A percentile compares a stretch with the other conserved stretches of the same genome.
Evolutionary conservation across 345 rosid genomes (phyloP).

Genomic region (Hibiscus trionum): DNA sequence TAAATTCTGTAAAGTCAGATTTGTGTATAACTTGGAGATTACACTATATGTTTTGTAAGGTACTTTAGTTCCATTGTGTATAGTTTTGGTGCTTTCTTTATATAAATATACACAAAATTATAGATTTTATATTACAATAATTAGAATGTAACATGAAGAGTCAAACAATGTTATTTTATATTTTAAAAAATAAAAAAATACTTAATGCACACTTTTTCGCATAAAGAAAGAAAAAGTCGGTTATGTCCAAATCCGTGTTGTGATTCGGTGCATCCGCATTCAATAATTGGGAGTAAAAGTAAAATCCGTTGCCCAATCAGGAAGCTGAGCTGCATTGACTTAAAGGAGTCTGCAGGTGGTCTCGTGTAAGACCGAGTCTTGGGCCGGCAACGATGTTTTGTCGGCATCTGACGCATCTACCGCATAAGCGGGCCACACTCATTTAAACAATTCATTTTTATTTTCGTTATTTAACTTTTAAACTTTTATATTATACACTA

Average conservation of each 20-base stretch:
- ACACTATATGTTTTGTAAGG: too few species aligned
- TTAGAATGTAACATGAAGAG: too few species aligned
- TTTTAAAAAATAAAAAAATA: too few species aligned
- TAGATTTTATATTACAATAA: too few species aligned
- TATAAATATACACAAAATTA: too few species aligned
- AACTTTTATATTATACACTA: too few species aligned
- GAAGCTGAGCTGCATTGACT: constrained; percentile 7
- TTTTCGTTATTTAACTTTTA: too few species aligned
- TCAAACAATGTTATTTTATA: too few species aligned
- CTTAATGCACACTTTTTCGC: neutral
- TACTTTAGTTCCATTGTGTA: too few species aligned
- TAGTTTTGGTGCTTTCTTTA: too few species aligned
- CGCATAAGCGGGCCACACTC: neutral
- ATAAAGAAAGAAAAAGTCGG: neutral
- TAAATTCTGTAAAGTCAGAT: too few species aligned
- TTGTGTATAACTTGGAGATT: too few species aligned
- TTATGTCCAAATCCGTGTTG: neutral
- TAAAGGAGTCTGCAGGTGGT: constrained; percentile 3
- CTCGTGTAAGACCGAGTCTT: neutral
- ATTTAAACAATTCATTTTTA: neutral
- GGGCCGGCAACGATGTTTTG: neutral
- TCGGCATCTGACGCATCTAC: neutral
- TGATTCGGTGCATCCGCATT: constrained; percentile 14
- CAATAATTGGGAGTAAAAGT: neutral
- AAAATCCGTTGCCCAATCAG: constrained; percentile 10